Percentiles rank a stretch among this genome's conserved stretches.
These are phyloP conservation scores for Penicillium salamii DNA, from an alignment of 495 filamentous ascomycete genomes.

Conservation along the genomic window DNA sequence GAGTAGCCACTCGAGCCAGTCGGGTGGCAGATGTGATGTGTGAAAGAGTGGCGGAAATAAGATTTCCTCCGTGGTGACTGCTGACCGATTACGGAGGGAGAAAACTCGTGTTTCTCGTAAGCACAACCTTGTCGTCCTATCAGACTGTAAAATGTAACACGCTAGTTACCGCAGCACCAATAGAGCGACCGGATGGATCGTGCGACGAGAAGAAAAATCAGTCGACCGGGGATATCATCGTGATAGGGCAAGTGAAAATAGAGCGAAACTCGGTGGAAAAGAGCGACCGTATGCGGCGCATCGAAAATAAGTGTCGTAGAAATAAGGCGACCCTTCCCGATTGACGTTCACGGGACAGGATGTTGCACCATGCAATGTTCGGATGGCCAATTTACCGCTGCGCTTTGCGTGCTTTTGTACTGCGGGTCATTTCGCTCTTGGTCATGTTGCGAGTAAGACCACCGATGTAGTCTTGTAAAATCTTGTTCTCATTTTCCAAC, in stretches of 20 bases:
- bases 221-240: not conserved
- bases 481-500: constrained; percentile 90
- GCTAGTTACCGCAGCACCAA: not conserved
- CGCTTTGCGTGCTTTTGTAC: constrained; percentile 44
- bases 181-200: not conserved
- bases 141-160: constrained; percentile 1
- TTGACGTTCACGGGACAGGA: constrained; percentile 5
- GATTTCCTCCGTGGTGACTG: constrained; percentile 1
- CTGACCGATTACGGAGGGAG: constrained; percentile 4
- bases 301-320: constrained; percentile 3
- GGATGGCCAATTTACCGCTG: constrained; percentile 33
- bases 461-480: constrained; percentile 80
- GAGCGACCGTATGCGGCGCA: not conserved
- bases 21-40: constrained; percentile 17
- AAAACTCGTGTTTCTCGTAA: not conserved
- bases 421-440: constrained; percentile 46
- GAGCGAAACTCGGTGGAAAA: constrained; percentile 3
- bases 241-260: constrained; percentile 1
- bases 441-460: constrained; percentile 54
- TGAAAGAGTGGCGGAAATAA: constrained; percentile 15
- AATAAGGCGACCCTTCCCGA: not conserved
- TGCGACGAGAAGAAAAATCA: constrained; percentile 4
- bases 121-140: not conserved
- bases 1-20: constrained; percentile 23
- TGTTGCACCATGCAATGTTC: constrained; percentile 4